Evolutionary conservation across 2,329 filamentous ascomycete species (phyloP).

Genomic region (Hansfordia pulvinata): DNA sequence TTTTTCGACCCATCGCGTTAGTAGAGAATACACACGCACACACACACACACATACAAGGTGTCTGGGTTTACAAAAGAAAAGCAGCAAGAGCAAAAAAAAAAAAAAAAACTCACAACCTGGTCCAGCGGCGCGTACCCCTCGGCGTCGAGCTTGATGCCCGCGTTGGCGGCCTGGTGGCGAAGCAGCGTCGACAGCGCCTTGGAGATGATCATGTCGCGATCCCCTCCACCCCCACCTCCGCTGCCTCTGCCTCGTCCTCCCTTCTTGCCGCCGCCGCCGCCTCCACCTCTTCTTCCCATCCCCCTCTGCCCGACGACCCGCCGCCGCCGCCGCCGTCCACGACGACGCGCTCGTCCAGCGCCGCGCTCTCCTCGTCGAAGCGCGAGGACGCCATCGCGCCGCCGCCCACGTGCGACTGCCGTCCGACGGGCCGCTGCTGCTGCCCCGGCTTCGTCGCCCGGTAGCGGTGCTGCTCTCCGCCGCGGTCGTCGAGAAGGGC

Average conservation of each 20-base stretch:
- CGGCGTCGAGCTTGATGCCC: conserved; percentile 40
- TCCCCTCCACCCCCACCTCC: conserved; percentile 17
- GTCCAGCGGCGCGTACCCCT: conserved; percentile 45
- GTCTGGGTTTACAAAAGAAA: not conserved
- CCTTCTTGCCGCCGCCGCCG: conserved; percentile 11
- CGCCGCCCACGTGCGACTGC: no score
- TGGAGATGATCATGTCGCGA: conserved; percentile 36
- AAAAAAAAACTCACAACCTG: conserved; percentile 35
- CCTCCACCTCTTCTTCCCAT: conserved; percentile 13
- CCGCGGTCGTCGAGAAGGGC: no score
- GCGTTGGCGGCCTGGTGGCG: conserved; percentile 43
- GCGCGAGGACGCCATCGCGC: no score
- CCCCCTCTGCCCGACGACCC: conserved; percentile 2
- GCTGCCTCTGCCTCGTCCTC: conserved; percentile 15
- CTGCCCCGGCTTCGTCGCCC: no score
- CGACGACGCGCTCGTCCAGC: conserved; percentile 5
- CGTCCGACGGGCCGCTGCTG: no score
- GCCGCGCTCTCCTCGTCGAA: no score
- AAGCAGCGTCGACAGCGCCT: conserved; percentile 38
- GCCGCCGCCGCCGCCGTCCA: conserved; percentile 5
- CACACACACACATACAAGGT: no score
- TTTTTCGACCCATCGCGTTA: conserved; percentile 1
- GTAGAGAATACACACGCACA: not conserved
- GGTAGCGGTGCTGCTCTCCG: no score
- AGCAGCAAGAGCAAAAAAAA: conserved; percentile 3